Evolutionary conservation across 2,329 filamentous ascomycete genomes (phyloP), one percentile per base, ranked within the genome.

Genomic region (Trichothecium sympodiale): DNA sequence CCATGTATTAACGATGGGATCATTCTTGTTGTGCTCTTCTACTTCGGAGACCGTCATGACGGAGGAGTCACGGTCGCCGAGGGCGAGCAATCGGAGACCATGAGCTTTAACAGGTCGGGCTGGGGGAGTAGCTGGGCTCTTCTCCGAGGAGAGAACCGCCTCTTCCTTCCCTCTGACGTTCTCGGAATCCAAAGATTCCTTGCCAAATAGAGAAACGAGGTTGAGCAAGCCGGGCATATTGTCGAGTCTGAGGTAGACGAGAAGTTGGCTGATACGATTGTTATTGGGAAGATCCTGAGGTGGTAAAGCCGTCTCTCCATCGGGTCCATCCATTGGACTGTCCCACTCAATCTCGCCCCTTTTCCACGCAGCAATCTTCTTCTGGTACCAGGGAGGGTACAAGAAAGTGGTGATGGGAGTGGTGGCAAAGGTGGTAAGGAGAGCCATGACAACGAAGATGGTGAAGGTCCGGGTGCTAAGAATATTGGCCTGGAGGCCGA

Each of bases 361-460:
- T 48, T 83, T 83, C 80, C 60, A 70, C 15, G 58, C 60, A 8
- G 64, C 66, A 8, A 69, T 57, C 52, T 69, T 71, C 41, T 61
- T 59, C 41, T 70, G 69, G 37, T 72, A 73, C 56, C 56, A 70
- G 0, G 74, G 69, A 1, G 87, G 87, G 44, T 94, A 94, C 6
- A 94, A 64, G 35, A 64, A 66, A 10, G 74, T 69, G 2, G 81
- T 83, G 29, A 93, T 59, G 0, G 87, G 87, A 0, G 87, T 88
- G 0, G 87, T 94, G 1, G 77, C 60, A 39, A 94, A 86, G 0
- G 87, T 94, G 0, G 86, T 93, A 23, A 93, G 66, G 3, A 94
- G 65, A 8, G 87, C 87, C 87, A 94, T 94, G 50, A 94, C 83
- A 16, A 94, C 86, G 46, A 94, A 94, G 37, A 94, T 93, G 35